Evolutionary conservation across 2,329 filamentous ascomycete species (phyloP), one percentile per base, ranked within the genome.

Genomic region (Fusarium albidum): DNA sequence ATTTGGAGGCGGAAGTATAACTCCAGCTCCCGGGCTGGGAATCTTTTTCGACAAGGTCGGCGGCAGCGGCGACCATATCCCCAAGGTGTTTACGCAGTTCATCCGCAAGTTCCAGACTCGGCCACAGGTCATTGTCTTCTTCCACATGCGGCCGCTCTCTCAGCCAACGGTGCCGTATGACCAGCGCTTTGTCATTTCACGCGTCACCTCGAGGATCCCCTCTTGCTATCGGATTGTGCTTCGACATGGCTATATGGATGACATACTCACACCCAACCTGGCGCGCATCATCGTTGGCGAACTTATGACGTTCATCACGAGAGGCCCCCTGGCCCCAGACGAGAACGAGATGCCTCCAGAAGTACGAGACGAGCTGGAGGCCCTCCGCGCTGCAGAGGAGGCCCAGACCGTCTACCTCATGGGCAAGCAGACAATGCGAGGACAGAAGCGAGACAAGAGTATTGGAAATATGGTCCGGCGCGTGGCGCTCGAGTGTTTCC

Each of bases 11-110:
- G 75, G 76, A 3, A 60, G 69, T 12, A 62, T 79, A 9, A 79
- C 77, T 25, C 75, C 74, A 0, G 82, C 84, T 45, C 78, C 77
- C 49, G 90, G 79, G 25, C 80, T 84, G 7, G 89, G 87, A 2
- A 85, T 93, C 48, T 92, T 91, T 75, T 92, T 93, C 69, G 90
- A 93, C 73, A 92, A 93, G 72, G 80, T 83, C 1, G 89, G 89
- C 35, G 80, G 88, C 87, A 2, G 82, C 81, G 8, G 86, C 88
- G 68, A 68, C 33, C 63, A 66, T 15, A 67, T 68, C 11, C 65
- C 65, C 5, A 68, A 67, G 28, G 65, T 68, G 9, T 92, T 91
- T 69, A 83, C 85, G 4, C 87, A 92, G 45, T 92, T 92, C 67
- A 77, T 91, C 9, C 82, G 80, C 43, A 92, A 92, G 67, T 87